Evolutionary conservation across 176 grass and related monocot species (phyloP).

Genomic region (barley (Hordeum vulgare)): DNA sequence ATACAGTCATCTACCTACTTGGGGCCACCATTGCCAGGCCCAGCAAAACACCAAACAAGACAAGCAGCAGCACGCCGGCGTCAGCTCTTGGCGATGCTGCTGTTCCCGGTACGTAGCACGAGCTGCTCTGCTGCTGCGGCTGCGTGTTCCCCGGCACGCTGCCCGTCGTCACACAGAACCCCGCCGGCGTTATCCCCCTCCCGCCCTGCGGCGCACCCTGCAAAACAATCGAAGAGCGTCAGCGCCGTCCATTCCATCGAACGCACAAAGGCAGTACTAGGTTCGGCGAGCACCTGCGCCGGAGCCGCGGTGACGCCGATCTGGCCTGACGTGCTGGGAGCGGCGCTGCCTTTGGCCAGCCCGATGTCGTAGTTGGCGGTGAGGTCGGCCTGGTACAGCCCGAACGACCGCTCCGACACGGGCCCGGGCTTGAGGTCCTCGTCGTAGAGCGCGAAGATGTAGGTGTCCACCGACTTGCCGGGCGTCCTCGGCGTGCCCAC

Average conservation of each 20-base stretch:
- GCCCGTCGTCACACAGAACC: constrained; percentile 34
- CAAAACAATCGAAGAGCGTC: not conserved
- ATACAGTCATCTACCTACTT: constrained; percentile 13
- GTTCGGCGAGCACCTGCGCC: constrained; percentile 15
- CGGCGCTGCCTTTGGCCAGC: constrained; percentile 18
- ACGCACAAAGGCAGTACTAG: too few relatives aligned
- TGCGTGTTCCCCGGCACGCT: constrained; percentile 28
- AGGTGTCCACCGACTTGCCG: constrained; percentile 80
- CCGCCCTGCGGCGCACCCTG: constrained; percentile 12
- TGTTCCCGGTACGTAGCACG: constrained; percentile 31
- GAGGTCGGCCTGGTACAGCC: constrained; percentile 66
- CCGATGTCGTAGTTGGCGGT: constrained; percentile 77
- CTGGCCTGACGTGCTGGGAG: constrained; percentile 5
- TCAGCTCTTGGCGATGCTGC: not conserved
- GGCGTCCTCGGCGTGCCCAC: constrained; percentile 73
- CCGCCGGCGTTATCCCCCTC: constrained; percentile 1
- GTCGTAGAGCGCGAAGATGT: constrained; percentile 96
- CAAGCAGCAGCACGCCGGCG: not conserved
- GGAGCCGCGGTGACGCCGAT: constrained; percentile 18
- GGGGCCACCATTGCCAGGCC: not conserved
- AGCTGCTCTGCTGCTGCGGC: constrained; percentile 8
- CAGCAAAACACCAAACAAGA: constrained; percentile 21
- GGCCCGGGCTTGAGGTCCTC: constrained; percentile 95
- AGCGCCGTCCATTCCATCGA: not conserved
- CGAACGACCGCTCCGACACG: constrained; percentile 78